phyloP scores from a whole-genome alignment of 2,329 filamentous ascomycete species.

The Aspergillus persii region DNA sequence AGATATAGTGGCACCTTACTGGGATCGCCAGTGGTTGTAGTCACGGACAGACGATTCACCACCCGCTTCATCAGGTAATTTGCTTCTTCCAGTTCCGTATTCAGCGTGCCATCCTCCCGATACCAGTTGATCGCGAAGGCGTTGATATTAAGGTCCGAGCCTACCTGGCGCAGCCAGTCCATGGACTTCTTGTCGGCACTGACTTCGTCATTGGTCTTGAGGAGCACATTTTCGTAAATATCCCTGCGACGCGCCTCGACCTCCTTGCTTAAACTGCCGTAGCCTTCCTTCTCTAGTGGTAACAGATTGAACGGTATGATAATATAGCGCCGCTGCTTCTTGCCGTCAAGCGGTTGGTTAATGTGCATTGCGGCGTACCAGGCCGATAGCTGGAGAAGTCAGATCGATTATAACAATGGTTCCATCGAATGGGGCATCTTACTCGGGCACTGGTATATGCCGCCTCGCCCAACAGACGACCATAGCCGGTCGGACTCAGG shows the following conservation, averaged over 20 bases:
- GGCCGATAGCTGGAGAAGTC: too few species aligned
- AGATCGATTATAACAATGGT: too few species aligned
- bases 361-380: too few species aligned
- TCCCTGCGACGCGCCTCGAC: not conserved
- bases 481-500: slow-evolving; percentile 42
- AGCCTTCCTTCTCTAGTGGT: too few species aligned
- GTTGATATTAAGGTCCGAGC: slow-evolving; percentile 47
- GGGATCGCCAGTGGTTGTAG: slow-evolving; percentile 32
- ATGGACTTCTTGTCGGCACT: slow-evolving; percentile 28
- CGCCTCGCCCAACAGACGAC: slow-evolving; percentile 43
- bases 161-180: slow-evolving; percentile 41
- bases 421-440: slow-evolving; percentile 2
- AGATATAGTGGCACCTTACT: slow-evolving; percentile 43
- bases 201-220: slow-evolving; percentile 4
- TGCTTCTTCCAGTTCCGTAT: slow-evolving; percentile 48
- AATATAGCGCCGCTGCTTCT: too few species aligned
- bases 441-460: slow-evolving; percentile 46
- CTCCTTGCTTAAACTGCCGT: not conserved
- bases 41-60: slow-evolving; percentile 42
- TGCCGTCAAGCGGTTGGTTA: too few species aligned
- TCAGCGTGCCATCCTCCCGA: slow-evolving; percentile 39
- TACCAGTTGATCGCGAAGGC: slow-evolving; percentile 41
- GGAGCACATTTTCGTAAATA: not conserved
- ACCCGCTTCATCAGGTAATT: slow-evolving; percentile 51
- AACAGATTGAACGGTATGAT: too few species aligned